Conservation (phyloP, 805 yeast species). For the Pichia nanzhaoensis region DNA sequence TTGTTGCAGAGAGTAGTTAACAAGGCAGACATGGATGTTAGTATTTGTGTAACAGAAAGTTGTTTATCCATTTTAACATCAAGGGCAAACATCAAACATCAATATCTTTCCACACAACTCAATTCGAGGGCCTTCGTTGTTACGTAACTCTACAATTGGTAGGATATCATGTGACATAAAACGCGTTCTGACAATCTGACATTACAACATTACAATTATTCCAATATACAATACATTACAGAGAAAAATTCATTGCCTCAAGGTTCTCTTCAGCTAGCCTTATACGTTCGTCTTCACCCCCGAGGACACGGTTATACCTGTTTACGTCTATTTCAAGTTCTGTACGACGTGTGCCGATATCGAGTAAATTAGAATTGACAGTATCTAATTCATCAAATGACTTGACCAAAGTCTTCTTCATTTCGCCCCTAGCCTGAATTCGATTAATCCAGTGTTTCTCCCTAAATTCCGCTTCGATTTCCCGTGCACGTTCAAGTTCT, state of each 20-base stretch:
- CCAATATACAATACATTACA: neutral
- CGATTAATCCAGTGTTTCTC: slow-evolving; percentile 28
- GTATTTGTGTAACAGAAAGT: too few relatives aligned
- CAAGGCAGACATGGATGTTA: slow-evolving; percentile 1
- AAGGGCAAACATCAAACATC: too few relatives aligned
- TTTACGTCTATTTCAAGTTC: slow-evolving; percentile 26
- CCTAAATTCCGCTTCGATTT: slow-evolving; percentile 8
- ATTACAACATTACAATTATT: neutral
- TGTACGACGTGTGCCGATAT: slow-evolving; percentile 16
- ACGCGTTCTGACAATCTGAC: neutral
- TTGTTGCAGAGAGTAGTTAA: neutral
- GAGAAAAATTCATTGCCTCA: slow-evolving; percentile 36
- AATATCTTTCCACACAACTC: too few relatives aligned
- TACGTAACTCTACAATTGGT: too few relatives aligned
- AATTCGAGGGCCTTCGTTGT: too few relatives aligned
- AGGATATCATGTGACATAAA: too few relatives aligned
- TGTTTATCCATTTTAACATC: too few relatives aligned
- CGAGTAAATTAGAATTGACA: slow-evolving; percentile 17
- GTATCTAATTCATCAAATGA: slow-evolving; percentile 21
- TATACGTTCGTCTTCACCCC: slow-evolving; percentile 23
- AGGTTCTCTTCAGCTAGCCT: slow-evolving; percentile 37
- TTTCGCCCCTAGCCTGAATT: slow-evolving; percentile 20
- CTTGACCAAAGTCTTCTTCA: slow-evolving; percentile 13
- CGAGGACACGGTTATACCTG: slow-evolving; percentile 20
- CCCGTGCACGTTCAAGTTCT: slow-evolving; percentile 5